Conservation (phyloP, 1,139 yeast species). For the Neolecta irregularis region DNA sequence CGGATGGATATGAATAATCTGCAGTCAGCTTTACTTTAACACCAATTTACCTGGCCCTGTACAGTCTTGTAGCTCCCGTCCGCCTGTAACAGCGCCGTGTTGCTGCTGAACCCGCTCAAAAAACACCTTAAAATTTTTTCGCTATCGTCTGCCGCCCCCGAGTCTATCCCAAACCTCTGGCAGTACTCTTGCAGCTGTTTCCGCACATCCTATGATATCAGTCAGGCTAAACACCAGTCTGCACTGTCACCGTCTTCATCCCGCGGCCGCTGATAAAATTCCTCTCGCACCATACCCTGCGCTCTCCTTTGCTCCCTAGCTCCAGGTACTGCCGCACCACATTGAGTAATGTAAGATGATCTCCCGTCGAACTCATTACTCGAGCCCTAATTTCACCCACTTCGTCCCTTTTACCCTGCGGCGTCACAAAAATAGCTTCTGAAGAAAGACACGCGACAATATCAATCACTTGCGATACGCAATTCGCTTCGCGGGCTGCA, state of each 20-base stretch:
- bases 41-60: conserved; percentile 32
- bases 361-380: conserved; percentile 34
- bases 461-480: conserved; percentile 46
- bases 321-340: conserved; percentile 12
- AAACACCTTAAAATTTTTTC: conserved; percentile 53
- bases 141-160: conserved; percentile 25
- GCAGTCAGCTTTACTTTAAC: conserved; percentile 19
- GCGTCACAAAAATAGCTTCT: conserved; percentile 69
- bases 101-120: conserved; percentile 62
- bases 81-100: conserved; percentile 89
- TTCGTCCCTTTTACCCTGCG: conserved; percentile 71
- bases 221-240: background rate
- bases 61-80: conserved; percentile 85
- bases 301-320: conserved; percentile 35
- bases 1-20: conserved; percentile 76
- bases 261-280: conserved; percentile 64
- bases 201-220: conserved; percentile 36
- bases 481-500: conserved; percentile 47
- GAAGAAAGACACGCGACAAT: conserved; percentile 87
- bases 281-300: conserved; percentile 70
- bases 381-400: conserved; percentile 34
- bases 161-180: conserved; percentile 24
- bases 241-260: conserved; percentile 28
- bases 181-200: conserved; percentile 64
- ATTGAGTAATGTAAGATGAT: conserved; percentile 55